phyloP scores from a whole-genome alignment of 805 yeast species.

The Kodamaea kaohsiungensis region DNA sequence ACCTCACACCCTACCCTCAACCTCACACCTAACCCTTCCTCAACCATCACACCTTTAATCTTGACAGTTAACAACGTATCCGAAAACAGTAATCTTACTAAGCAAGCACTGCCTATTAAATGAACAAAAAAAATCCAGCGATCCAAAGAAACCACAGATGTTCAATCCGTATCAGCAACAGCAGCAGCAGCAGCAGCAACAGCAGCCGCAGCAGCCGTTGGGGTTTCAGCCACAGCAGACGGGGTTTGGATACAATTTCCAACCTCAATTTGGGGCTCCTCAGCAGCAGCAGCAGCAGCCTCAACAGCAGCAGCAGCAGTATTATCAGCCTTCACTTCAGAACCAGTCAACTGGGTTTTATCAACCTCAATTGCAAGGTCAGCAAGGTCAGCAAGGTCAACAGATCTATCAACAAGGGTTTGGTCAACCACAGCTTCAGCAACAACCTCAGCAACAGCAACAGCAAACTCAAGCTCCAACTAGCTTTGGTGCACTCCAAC shows the following conservation, averaged over 20 bases:
- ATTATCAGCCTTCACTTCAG: conserved; percentile 22
- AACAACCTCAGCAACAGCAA: conserved; percentile 7
- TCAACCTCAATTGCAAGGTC: conserved; percentile 22
- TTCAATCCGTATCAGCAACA: conserved; percentile 41
- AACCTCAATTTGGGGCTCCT: not conserved
- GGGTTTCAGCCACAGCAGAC: conserved; percentile 28
- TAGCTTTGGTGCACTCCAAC: conserved; percentile 16
- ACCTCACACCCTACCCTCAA: not conserved
- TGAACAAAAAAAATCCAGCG: not conserved
- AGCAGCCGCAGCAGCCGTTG: conserved; percentile 20
- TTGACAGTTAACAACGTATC: not conserved
- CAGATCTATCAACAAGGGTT: conserved; percentile 3
- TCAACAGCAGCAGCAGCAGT: conserved; percentile 10
- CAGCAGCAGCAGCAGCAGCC: conserved; percentile 10
- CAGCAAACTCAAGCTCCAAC: conserved; percentile 9
- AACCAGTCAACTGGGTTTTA: conserved; percentile 27
- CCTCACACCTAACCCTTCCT: not conserved
- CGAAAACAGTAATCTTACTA: not conserved
- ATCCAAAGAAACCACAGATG: conserved; percentile 22
- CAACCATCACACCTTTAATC: not conserved
- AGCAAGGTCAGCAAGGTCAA: conserved; percentile 26
- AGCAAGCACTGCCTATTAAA: not conserved
- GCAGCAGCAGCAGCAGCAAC: conserved; percentile 21
- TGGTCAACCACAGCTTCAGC: conserved; percentile 8
- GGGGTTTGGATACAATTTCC: conserved; percentile 18